Conservation (phyloP, 129 eudicot species). For the Chrysanthemum seticuspe region DNA sequence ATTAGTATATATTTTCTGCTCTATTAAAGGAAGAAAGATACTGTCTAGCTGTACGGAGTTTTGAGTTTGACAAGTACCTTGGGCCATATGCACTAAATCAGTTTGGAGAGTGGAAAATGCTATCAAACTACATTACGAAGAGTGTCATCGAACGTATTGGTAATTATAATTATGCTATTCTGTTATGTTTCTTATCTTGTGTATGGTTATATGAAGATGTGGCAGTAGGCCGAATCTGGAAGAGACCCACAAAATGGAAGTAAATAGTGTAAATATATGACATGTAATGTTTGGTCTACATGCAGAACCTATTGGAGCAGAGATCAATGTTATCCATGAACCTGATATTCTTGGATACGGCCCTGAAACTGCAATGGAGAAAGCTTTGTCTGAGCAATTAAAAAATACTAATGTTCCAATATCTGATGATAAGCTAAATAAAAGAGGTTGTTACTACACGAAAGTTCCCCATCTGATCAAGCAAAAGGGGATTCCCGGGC, state of each 20-base stretch:
- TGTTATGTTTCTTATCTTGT: too few relatives aligned
- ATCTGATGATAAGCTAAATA: constrained; percentile 38
- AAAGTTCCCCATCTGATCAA: constrained; percentile 75
- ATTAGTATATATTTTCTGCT: constrained; percentile 8
- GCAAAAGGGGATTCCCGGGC: constrained; percentile 62
- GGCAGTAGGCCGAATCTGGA: neutral
- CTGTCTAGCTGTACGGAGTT: constrained; percentile 55
- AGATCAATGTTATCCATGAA: constrained; percentile 71
- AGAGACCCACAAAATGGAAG: constrained; percentile 4
- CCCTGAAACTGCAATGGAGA: constrained; percentile 61
- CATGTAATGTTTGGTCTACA: constrained; percentile 11
- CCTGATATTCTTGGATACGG: constrained; percentile 45
- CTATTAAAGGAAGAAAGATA: constrained; percentile 74
- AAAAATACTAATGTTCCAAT: constrained; percentile 46
- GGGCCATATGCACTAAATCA: constrained; percentile 73
- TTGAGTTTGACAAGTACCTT: constrained; percentile 83
- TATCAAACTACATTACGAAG: constrained; percentile 79
- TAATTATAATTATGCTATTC: constrained; percentile 25
- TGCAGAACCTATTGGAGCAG: constrained; percentile 93
- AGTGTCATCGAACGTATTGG: constrained; percentile 66
- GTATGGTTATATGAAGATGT: too few relatives aligned
- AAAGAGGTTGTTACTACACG: constrained; percentile 74
- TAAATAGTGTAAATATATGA: constrained; percentile 18
- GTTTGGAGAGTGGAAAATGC: constrained; percentile 72
- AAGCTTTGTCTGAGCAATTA: constrained; percentile 68